Evolutionary conservation across 352 stramenopile species (phyloP), one percentile per base, ranked within the genome.

Genomic region (Phytophthora foliorum): DNA sequence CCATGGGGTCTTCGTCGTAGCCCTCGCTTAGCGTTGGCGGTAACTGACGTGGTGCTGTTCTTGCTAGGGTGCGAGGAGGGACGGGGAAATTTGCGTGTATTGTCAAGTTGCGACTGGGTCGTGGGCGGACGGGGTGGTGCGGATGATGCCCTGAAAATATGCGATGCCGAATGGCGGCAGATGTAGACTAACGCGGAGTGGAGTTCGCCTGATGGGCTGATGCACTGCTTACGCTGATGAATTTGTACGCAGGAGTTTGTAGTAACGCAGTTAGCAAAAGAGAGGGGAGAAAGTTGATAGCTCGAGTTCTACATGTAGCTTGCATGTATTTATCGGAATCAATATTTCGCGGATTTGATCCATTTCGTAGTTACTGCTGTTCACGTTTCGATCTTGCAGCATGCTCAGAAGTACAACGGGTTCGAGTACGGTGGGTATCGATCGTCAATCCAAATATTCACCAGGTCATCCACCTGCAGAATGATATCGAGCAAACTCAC

Each of bases 391-490:
- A 9, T 41, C 70, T 29, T 16, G 16, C 17, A 11, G 6, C 7
- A 17, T 39, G 3, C 10, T 82, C 44, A 88, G 36, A 89, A 91
- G 67, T 91, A 89, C 32, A 93, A 59, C 17, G 81, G 82, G 32
- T 90, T 93, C 27, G 82, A 78, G 54, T 92, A 93, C 4, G 78
- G 84, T 10, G 81, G 86, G 58, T 91, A 90, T 16, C 77, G 71
- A 31, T 88, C 79, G 54, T 93, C 84, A 56, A 93, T 89, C 81
- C 84, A 92, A 57, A 89, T 82, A 41, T 90, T 92, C 29, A 88
- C 63, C 29, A 93, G 58, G 51, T 91, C 84, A 58, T 95, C 85
- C 25, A 83, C 67, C 21, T 93, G 79, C 36, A 92, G 55, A 25
- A 93, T 82, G 42, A 91, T 69, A 25, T 84, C 74, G 6, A 92